phyloP scores from a whole-genome alignment of 768 basidiomycete species.

The Baorangia bicolor region DNA sequence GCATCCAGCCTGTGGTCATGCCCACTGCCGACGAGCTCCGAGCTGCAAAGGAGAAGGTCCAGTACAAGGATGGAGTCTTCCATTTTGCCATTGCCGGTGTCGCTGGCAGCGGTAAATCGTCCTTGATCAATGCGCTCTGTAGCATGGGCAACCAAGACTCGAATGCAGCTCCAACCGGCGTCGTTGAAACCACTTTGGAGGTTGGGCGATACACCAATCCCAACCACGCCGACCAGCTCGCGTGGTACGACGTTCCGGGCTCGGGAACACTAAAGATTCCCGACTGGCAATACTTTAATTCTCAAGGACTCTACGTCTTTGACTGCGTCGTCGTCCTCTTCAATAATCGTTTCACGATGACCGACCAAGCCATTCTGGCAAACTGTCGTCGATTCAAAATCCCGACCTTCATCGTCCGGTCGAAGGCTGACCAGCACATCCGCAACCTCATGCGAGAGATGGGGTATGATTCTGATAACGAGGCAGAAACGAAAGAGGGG shows the following conservation, averaged over 20 bases:
- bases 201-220: slow-evolving; percentile 32
- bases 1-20: slow-evolving; percentile 31
- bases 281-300: slow-evolving; percentile 40
- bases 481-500: slow-evolving; percentile 10
- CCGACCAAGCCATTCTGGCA: slow-evolving; percentile 36
- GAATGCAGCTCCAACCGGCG: slow-evolving; percentile 31
- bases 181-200: slow-evolving; percentile 34
- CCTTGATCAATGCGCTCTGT: slow-evolving; percentile 35
- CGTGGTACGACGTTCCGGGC: slow-evolving; percentile 41
- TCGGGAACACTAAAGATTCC: slow-evolving; percentile 36
- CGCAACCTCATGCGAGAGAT: slow-evolving; percentile 26
- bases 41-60: slow-evolving; percentile 24
- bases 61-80: slow-evolving; percentile 30
- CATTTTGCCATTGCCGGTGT: slow-evolving; percentile 33
- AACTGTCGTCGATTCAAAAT: slow-evolving; percentile 35
- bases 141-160: slow-evolving; percentile 27
- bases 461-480: slow-evolving; percentile 28
- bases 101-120: slow-evolving; percentile 33
- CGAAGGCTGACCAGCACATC: slow-evolving; percentile 37
- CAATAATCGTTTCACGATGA: slow-evolving; percentile 36
- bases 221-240: slow-evolving; percentile 21
- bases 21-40: slow-evolving; percentile 28
- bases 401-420: slow-evolving; percentile 37
- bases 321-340: slow-evolving; percentile 37
- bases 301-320: slow-evolving; percentile 38